phyloP scores from a whole-genome alignment of 2,329 filamentous ascomycete species.

The Parascedosporium putredinis region DNA sequence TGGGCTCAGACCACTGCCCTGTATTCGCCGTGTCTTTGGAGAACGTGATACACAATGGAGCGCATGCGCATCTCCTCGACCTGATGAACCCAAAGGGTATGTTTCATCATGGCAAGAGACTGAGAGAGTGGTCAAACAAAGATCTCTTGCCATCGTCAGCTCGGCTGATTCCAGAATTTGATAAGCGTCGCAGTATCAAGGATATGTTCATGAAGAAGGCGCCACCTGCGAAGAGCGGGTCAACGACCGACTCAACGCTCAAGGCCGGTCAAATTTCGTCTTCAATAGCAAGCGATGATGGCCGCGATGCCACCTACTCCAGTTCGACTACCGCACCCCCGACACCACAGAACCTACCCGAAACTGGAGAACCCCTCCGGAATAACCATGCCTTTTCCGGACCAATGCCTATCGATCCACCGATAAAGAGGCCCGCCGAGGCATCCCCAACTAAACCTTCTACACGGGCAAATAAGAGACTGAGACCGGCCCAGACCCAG shows the following conservation, averaged over 20 bases:
- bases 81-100: conserved; percentile 67
- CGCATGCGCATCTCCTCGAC: conserved; percentile 50
- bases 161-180: conserved; percentile 78
- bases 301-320: background rate
- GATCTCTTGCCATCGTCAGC: conserved; percentile 67
- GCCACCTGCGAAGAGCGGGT: conserved; percentile 22
- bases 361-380: background rate
- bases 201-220: conserved; percentile 72
- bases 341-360: too few species aligned
- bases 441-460: conserved; percentile 26
- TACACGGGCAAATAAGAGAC: conserved; percentile 9
- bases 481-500: conserved; percentile 16
- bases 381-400: too few species aligned
- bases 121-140: conserved; percentile 55
- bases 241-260: conserved; percentile 1
- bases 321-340: background rate
- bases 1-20: conserved; percentile 94
- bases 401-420: background rate
- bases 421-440: conserved; percentile 6
- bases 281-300: background rate
- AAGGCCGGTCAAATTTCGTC: background rate
- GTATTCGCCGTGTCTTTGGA: conserved; percentile 71
- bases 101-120: conserved; percentile 56
- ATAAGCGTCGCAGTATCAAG: conserved; percentile 72
- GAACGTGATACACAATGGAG: conserved; percentile 38